Percentiles rank a stretch among this genome's conserved stretches.
Evolutionary conservation across 352 stramenopile species (phyloP).

Genomic region (Globisporangium cystogenes): DNA sequence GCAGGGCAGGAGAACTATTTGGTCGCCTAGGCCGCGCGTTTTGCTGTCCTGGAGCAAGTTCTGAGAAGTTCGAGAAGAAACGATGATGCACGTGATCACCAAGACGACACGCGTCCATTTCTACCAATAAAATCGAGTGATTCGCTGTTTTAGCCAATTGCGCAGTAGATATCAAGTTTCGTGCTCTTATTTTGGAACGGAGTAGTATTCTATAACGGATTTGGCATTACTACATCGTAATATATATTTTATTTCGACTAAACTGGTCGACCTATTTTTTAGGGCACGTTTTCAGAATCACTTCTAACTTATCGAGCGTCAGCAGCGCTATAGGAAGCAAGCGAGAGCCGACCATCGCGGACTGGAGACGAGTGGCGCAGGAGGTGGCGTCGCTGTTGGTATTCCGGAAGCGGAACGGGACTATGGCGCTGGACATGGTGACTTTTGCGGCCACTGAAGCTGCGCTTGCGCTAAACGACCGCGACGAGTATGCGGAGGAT

Average conservation of each 20-base stretch:
- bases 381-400: conserved; percentile 18
- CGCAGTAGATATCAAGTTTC: not conserved
- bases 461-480: not conserved
- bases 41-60: not conserved
- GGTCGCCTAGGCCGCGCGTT: not conserved
- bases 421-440: conserved; percentile 3
- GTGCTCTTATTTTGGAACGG: not conserved
- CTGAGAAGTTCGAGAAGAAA: not conserved
- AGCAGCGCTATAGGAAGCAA: no score
- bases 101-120: not conserved
- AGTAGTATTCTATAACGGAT: no score
- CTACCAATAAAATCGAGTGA: not conserved
- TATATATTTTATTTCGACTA: no score
- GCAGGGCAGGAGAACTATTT: no score
- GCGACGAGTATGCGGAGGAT: not conserved
- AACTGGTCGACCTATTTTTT: no score
- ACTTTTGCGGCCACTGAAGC: not conserved
- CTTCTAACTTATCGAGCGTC: no score
- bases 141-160: not conserved
- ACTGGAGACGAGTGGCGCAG: conserved; percentile 24
- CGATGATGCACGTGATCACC: not conserved
- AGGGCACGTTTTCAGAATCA: no score
- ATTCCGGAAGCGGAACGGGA: conserved; percentile 31
- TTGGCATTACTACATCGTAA: no score
- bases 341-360: conserved; percentile 9